Percentiles rank a stretch among this genome's conserved stretches.
These are phyloP conservation scores for Toxoplasma gondii DNA, from an alignment of 169 alveolate genomes.

Conservation along the genomic window DNA sequence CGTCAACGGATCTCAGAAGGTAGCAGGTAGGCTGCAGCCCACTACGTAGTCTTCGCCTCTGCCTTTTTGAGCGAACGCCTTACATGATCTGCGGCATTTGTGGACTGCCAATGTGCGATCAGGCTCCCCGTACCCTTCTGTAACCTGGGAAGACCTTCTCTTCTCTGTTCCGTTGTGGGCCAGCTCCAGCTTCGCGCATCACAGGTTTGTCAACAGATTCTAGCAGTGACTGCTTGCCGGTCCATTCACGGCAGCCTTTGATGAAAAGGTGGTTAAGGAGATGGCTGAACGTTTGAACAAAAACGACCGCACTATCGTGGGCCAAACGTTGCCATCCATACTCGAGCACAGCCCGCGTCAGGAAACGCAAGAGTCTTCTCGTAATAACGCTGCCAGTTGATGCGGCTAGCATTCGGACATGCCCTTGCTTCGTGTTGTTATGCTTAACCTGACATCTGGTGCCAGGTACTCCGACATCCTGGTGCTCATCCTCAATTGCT, in stretches of 20 bases:
- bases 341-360: too few species aligned
- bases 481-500: slow-evolving; percentile 3
- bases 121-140: slow-evolving; percentile 7
- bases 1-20: slow-evolving; percentile 15
- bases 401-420: too few species aligned
- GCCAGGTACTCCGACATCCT: not conserved
- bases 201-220: not conserved
- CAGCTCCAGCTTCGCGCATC: not conserved
- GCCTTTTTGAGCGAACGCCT: not conserved
- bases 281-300: too few species aligned
- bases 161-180: slow-evolving; percentile 23
- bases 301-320: too few species aligned
- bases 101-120: not conserved
- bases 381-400: too few species aligned
- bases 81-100: too few species aligned
- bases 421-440: too few species aligned
- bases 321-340: too few species aligned
- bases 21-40: slow-evolving; percentile 29
- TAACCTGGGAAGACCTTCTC: slow-evolving; percentile 17
- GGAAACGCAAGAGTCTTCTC: too few species aligned
- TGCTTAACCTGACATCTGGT: too few species aligned
- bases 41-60: not conserved
- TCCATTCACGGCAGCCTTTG: too few species aligned
- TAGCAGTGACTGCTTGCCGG: not conserved
- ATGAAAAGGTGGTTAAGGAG: too few species aligned